phyloP scores from a whole-genome alignment of 208 protist genomes.

The Balamuthia mandrillaris region DNA sequence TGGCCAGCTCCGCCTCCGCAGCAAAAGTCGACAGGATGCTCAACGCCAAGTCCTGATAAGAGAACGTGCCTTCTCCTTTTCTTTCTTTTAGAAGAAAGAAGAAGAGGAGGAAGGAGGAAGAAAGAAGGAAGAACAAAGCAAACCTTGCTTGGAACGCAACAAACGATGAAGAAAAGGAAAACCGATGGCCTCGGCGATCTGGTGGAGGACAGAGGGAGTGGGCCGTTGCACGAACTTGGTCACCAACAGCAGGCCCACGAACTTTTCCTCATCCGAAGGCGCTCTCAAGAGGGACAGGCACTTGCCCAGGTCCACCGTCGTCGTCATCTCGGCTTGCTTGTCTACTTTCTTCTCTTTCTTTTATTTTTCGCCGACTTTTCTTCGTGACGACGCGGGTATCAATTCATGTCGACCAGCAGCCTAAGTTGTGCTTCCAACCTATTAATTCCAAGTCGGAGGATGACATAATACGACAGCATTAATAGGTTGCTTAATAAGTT shows the following conservation, averaged over 20 bases:
- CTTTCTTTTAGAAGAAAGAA: background rate
- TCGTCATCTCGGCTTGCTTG: too few species aligned
- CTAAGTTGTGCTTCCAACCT: too few species aligned
- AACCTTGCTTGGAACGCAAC: constrained; percentile 25
- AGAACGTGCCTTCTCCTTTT: background rate
- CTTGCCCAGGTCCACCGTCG: constrained; percentile 32
- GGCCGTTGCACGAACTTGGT: constrained; percentile 37
- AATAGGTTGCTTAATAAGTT: too few species aligned
- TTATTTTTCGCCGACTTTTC: too few species aligned
- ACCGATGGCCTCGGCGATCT: constrained; percentile 17
- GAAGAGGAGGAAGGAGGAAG: background rate
- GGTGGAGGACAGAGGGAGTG: background rate
- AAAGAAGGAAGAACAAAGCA: background rate
- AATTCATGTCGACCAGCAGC: too few species aligned
- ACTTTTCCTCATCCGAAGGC: constrained; percentile 29
- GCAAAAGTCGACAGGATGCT: constrained; percentile 30
- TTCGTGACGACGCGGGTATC: too few species aligned
- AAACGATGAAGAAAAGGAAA: constrained; percentile 10
- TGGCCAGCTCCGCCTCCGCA: background rate
- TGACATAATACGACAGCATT: too few species aligned
- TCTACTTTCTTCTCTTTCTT: too few species aligned
- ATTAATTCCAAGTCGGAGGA: too few species aligned
- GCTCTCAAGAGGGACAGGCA: constrained; percentile 24
- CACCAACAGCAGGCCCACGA: constrained; percentile 31
- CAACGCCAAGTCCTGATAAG: constrained; percentile 10